phyloP scores from a whole-genome alignment of 2,329 filamentous ascomycete species.

The Penicillium vulpinum region DNA sequence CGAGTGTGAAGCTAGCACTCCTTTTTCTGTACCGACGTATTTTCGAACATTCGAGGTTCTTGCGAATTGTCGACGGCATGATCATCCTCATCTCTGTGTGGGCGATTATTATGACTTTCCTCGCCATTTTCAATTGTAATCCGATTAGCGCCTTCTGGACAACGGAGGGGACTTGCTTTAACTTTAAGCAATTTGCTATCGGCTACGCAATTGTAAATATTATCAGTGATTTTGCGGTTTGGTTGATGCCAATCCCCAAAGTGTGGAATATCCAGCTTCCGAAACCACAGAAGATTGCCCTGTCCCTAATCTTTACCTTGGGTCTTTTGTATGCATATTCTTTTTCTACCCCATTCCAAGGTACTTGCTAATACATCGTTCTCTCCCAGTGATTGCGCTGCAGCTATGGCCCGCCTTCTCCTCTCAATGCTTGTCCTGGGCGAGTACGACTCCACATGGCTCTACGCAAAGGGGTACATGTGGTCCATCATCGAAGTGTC shows the following conservation, averaged over 20 bases:
- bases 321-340: conserved; percentile 2
- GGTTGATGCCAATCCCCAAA: conserved; percentile 5
- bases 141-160: conserved; percentile 10
- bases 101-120: not conserved
- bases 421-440: conserved; percentile 3
- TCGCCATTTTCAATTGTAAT: conserved; percentile 7
- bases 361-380: not conserved
- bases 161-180: conserved; percentile 1
- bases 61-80: conserved; percentile 3
- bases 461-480: conserved; percentile 1
- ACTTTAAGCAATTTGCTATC: conserved; percentile 2
- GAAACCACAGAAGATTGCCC: conserved; percentile 1
- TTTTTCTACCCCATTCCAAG: no score
- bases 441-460: conserved; percentile 2
- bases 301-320: conserved; percentile 1
- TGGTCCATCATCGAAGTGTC: conserved; percentile 6
- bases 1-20: conserved; percentile 4
- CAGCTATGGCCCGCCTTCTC: conserved; percentile 1
- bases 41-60: not conserved
- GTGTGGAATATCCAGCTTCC: conserved; percentile 8
- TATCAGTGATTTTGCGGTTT: not conserved
- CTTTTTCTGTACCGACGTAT: conserved; percentile 7
- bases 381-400: not conserved
- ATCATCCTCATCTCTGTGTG: not conserved
- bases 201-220: conserved; percentile 7